Percentiles rank a stretch among this genome's conserved stretches.
phyloP scores from a whole-genome alignment of 2,329 filamentous ascomycete species.

The Cladosporium sp. region DNA sequence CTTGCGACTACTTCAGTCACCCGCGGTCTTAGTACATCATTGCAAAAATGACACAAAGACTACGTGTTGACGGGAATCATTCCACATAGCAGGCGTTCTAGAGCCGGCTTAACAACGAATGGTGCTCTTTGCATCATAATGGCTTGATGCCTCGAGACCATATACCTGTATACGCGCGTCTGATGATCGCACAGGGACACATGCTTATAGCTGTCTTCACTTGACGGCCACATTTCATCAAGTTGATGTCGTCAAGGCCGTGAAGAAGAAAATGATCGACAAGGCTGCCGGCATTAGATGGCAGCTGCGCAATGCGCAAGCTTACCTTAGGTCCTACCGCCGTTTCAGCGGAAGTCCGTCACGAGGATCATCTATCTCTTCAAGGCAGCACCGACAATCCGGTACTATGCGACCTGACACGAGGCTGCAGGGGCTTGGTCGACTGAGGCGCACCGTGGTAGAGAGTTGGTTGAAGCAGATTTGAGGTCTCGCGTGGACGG shows the following conservation, averaged over 20 bases:
- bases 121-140: background rate
- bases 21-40: background rate
- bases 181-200: background rate
- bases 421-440: background rate
- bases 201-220: background rate
- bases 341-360: background rate
- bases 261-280: slow-evolving; percentile 12
- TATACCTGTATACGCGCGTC: background rate
- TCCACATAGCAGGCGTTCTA: background rate
- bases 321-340: background rate
- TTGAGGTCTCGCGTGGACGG: background rate
- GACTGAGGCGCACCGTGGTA: background rate
- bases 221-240: background rate
- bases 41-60: background rate
- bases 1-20: background rate
- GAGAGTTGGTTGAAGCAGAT: background rate
- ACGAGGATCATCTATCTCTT: background rate
- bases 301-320: slow-evolving; percentile 8
- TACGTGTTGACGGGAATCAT: background rate
- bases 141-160: background rate
- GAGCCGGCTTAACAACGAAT: background rate
- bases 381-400: background rate
- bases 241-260: background rate
- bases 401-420: background rate
- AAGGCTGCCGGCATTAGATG: slow-evolving; percentile 7